Conservation (phyloP, 2,329 filamentous ascomycete species). For the Epichloe bromicola region DNA sequence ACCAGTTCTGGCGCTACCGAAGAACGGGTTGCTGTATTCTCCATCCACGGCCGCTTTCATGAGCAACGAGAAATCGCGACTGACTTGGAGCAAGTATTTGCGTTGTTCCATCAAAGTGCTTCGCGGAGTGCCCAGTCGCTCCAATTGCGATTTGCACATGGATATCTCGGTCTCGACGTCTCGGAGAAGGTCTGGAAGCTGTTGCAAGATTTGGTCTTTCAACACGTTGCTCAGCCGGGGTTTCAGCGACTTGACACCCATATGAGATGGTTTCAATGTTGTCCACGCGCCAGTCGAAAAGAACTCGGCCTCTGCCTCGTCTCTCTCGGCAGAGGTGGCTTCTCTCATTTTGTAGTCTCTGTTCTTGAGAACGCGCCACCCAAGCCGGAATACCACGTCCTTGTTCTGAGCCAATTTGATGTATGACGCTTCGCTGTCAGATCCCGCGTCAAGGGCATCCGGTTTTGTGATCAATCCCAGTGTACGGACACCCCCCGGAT, state of each 20-base stretch:
- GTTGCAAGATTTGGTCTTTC: conserved; percentile 28
- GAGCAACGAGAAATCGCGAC: conserved; percentile 29
- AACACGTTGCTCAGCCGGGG: conserved; percentile 38
- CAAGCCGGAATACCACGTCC: conserved; percentile 33
- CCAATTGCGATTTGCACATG: conserved; percentile 24
- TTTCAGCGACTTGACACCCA: conserved; percentile 37
- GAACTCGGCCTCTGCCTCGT: conserved; percentile 28
- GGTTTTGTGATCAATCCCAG: conserved; percentile 46
- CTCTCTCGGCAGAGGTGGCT: conserved; percentile 20
- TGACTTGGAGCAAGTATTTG: conserved; percentile 31
- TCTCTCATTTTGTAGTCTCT: conserved; percentile 19
- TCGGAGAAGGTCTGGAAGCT: conserved; percentile 31
- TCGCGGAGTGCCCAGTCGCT: conserved; percentile 35
- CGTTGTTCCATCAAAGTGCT: conserved; percentile 32
- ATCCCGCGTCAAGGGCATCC: conserved; percentile 22
- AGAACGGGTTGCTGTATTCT: conserved; percentile 38
- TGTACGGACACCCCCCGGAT: conserved; percentile 25
- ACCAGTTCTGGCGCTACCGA: conserved; percentile 20
- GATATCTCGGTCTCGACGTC: conserved; percentile 27
- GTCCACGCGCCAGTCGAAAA: conserved; percentile 30
- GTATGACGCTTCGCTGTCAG: conserved; percentile 27
- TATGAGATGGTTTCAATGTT: conserved; percentile 16
- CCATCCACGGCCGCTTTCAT: conserved; percentile 36
- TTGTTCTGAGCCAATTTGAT: conserved; percentile 30
- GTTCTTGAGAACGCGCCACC: conserved; percentile 41